These are phyloP conservation scores for Fonsecaea pugnacius DNA, from an alignment of 2,329 filamentous ascomycete genomes.

Conservation along the genomic window DNA sequence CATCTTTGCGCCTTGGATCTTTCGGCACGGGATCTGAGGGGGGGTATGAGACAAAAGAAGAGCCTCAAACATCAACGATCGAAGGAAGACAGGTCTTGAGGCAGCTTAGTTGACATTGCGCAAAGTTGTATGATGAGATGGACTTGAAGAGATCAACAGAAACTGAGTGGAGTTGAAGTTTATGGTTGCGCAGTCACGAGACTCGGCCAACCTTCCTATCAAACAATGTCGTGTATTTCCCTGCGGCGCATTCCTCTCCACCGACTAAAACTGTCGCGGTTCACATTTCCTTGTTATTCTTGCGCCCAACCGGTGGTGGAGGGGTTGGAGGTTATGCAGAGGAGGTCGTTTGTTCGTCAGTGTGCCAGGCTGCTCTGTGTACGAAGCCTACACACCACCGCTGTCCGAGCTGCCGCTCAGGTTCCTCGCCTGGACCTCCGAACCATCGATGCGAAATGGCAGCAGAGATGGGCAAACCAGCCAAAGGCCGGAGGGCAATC, in stretches of 20 bases:
- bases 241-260: neutral
- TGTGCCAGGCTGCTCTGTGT: slow-evolving; percentile 14
- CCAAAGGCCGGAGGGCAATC: neutral
- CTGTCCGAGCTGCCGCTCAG: slow-evolving; percentile 12
- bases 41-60: neutral
- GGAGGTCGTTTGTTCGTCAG: slow-evolving; percentile 7
- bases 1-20: neutral
- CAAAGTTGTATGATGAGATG: neutral
- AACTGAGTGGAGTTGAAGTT: neutral
- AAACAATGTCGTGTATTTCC: neutral
- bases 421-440: slow-evolving; percentile 48
- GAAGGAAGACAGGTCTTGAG: neutral
- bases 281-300: neutral
- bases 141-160: neutral
- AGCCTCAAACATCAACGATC: neutral
- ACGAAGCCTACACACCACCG: slow-evolving; percentile 20
- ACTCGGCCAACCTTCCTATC: neutral
- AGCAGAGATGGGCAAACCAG: slow-evolving; percentile 50
- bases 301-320: slow-evolving; percentile 14
- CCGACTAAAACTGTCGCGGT: neutral
- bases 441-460: slow-evolving; percentile 60
- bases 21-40: neutral
- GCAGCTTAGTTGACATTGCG: neutral
- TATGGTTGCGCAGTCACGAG: neutral
- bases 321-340: slow-evolving; percentile 26